Evolutionary conservation across 768 basidiomycete genomes (phyloP).

Genomic region (Coprinopsis cinerea): DNA sequence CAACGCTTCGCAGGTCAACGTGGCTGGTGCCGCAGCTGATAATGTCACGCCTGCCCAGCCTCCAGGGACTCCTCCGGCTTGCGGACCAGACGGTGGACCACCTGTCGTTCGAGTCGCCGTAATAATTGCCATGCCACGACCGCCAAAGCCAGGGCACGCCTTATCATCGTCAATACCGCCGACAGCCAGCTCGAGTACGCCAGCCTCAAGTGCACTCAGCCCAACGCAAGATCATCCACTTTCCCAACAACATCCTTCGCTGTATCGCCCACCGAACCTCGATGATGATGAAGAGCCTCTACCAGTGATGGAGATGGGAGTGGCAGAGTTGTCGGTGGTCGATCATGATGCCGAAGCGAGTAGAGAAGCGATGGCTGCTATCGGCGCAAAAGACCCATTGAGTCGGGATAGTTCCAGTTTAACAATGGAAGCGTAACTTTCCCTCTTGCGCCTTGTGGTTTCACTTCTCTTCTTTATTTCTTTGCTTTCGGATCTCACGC

Average conservation of each 20-base stretch:
- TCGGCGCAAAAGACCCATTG: neutral
- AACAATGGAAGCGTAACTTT: neutral
- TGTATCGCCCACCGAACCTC: neutral
- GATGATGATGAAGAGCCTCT: constrained; percentile 20
- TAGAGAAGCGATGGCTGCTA: neutral
- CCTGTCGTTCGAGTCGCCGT: constrained; percentile 31
- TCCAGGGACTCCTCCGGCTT: constrained; percentile 1
- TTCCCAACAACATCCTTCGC: neutral
- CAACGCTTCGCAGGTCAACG: neutral
- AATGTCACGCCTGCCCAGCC: neutral
- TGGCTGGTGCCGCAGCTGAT: neutral
- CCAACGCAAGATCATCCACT: constrained; percentile 7
- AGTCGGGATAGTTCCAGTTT: constrained; percentile 3
- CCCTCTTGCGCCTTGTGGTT: neutral
- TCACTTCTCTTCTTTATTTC: neutral
- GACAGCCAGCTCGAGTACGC: constrained; percentile 5
- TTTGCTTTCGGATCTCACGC: no score
- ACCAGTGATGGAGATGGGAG: constrained; percentile 23
- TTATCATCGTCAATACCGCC: constrained; percentile 9
- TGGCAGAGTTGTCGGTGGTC: constrained; percentile 16
- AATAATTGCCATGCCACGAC: constrained; percentile 39
- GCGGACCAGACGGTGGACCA: constrained; percentile 3
- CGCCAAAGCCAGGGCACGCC: constrained; percentile 7
- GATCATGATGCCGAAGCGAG: constrained; percentile 7
- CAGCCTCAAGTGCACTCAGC: constrained; percentile 4